Evolutionary conservation across 2,329 filamentous ascomycete genomes (phyloP).

Genomic region (Arthroderma sp.): DNA sequence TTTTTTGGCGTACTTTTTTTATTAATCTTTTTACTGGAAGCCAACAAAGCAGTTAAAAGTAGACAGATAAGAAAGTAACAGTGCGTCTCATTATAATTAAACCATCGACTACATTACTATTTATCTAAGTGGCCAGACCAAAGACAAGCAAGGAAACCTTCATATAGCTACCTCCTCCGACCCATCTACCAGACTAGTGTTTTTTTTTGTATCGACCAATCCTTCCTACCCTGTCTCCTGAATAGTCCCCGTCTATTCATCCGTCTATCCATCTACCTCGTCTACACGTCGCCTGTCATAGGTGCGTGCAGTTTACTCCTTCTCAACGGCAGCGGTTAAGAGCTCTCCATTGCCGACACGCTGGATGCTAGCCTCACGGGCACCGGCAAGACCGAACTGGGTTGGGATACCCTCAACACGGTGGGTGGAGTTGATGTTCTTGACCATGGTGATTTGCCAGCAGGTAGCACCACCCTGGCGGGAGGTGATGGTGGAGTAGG

Average conservation of each 20-base stretch:
- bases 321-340: constrained; percentile 8
- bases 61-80: neutral
- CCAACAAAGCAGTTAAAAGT: neutral
- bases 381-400: constrained; percentile 58
- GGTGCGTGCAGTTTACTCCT: constrained; percentile 1
- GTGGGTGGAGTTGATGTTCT: constrained; percentile 82
- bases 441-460: constrained; percentile 76
- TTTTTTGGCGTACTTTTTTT: neutral
- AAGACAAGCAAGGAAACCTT: neutral
- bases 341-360: constrained; percentile 23
- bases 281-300: neutral
- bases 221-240: neutral
- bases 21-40: neutral
- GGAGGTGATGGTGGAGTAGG: constrained; percentile 70
- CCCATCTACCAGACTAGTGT: neutral
- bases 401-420: constrained; percentile 60
- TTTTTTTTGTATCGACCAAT: neutral
- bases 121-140: constrained; percentile 2
- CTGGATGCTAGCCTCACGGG: constrained; percentile 41
- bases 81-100: neutral
- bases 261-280: neutral
- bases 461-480: constrained; percentile 75
- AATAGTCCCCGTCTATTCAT: neutral
- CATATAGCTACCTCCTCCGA: neutral
- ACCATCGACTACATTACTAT: neutral